Evolutionary conservation across 495 filamentous ascomycete genomes (phyloP).

Genomic region (Penicillium angulare): DNA sequence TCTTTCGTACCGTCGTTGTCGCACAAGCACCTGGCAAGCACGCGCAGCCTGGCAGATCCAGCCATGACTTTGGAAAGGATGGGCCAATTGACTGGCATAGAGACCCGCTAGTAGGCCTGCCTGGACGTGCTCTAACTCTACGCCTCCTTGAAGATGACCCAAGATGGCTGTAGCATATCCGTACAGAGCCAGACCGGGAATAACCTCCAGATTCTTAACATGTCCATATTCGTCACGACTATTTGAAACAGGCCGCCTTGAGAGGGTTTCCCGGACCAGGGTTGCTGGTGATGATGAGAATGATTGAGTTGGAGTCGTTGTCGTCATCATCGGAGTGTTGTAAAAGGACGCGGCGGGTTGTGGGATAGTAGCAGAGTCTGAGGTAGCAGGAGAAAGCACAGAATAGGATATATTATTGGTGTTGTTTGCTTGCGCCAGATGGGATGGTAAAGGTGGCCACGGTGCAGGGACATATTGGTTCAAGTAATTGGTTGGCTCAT

Average conservation of each 20-base stretch:
- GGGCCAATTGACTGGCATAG: conserved; percentile 82
- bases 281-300: conserved; percentile 16
- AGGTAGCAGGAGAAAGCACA: conserved; percentile 28
- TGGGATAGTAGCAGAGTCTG: conserved; percentile 14
- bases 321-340: conserved; percentile 11
- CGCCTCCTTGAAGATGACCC: conserved; percentile 73
- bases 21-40: conserved; percentile 72
- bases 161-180: conserved; percentile 84
- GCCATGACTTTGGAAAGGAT: conserved; percentile 84
- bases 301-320: conserved; percentile 25
- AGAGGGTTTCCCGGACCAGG: conserved; percentile 4
- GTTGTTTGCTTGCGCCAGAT: conserved; percentile 4
- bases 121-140: conserved; percentile 77
- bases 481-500: conserved; percentile 24
- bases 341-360: conserved; percentile 20
- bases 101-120: conserved; percentile 83
- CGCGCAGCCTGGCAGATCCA: conserved; percentile 82
- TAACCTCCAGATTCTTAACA: conserved; percentile 73
- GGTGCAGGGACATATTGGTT: conserved; percentile 28
- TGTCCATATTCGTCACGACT: conserved; percentile 13
- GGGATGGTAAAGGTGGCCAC: conserved; percentile 1
- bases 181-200: conserved; percentile 89
- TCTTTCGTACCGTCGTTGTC: conserved; percentile 48
- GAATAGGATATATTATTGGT: background rate
- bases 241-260: conserved; percentile 13